Evolutionary conservation across 1,284 basidiomycete genomes (phyloP), one percentile per base, ranked within the genome.

Genomic region (Boletus albobrunnescens): DNA sequence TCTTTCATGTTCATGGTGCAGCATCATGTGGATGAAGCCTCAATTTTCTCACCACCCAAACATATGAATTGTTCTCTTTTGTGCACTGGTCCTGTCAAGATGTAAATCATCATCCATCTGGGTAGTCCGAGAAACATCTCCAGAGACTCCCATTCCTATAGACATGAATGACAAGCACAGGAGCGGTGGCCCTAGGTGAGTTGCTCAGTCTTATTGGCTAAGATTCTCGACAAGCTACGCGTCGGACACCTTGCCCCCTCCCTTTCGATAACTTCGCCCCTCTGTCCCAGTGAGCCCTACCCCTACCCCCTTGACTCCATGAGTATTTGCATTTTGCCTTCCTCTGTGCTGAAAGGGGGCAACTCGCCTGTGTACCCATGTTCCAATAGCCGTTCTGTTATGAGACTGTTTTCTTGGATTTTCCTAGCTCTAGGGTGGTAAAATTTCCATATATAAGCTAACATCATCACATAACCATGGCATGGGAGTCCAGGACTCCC

Each of bases 21-120:
- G 14, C 14, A 30, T n/a, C 28, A 6, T n/a, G 14, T 3, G 6
- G 28, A 30, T 30, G 26, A 12, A 3, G n/a, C 28, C 8, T 30
- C 28, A n/a, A 8, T n/a, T 6, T 30, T 30, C 14, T 30, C 14
- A 14, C 14, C 1, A 30, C 14, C 28, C 2, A 10, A 30, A 30
- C n/a, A 3, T 14, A 30, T 30, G 28, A n/a, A 54, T 20, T n/a
- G n/a, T 14, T 61, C 4, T n/a, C 62, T 0, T 56, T 53, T 14
- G 47, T 63, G 1, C 35, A 50, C 1, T 62, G 61, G 59, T 55
- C 60, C 5, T 33, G n/a, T 2, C 36, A 19, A 4, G 50, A 55
- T 4, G 6, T 23, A 1, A 52, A n/a, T n/a, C n/a, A 50, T 13
- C 44, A 37, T 26, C 36, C 35, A 2, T 46, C 49, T 4, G 58